Evolutionary conservation across 1,284 basidiomycete genomes (phyloP), one percentile per base, ranked within the genome.

Genomic region (Apiotrichum siamense): DNA sequence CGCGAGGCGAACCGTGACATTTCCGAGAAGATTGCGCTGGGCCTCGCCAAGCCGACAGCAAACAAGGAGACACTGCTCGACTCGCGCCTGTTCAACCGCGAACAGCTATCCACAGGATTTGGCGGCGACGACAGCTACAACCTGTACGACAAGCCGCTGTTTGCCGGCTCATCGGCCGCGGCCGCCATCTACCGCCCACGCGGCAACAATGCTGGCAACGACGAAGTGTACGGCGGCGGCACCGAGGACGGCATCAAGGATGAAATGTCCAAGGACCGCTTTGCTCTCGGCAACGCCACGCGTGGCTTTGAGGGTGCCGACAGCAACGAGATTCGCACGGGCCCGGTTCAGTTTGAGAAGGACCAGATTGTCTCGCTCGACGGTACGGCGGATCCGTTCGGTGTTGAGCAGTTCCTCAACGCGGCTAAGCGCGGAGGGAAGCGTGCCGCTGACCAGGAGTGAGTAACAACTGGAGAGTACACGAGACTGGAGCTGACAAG

Each of bases 271-370:
- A 94, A 96, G 64, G 96, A 99, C 69, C 81, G 96, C 49, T 99
- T 98, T 69, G 86, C 85, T 18, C 77, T 99, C 25, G 96, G 92
- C n/a, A 83, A 83, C 53, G 84, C 88, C 11, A 73, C 72, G 32
- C 79, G 80, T 50, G 91, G 90, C 12, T 98, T 98, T 66, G 88
- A 93, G 69, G 73, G 73, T 45, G 69, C 70, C n/a, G 68, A 69
- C 27, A 84, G 87, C 4, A 78, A 78, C 47, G 85, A 88, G 33
- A 78, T 86, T 31, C 77, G 86, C 55, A 86, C 89, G 60, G 90
- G 96, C 0, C 96, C 96, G n/a, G 96, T 99, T 27, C 91, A 97
- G 70, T 99, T 99, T 67, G 96, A 98, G 77, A 97, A 97, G 78
- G 96, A 98, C 66, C 84, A 86, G 1, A 81, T 73, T 21, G 51